Evolutionary conservation across 257 asterid species (phyloP), one percentile per base, ranked within the genome.

Genomic region (Solanum paucissectum): DNA sequence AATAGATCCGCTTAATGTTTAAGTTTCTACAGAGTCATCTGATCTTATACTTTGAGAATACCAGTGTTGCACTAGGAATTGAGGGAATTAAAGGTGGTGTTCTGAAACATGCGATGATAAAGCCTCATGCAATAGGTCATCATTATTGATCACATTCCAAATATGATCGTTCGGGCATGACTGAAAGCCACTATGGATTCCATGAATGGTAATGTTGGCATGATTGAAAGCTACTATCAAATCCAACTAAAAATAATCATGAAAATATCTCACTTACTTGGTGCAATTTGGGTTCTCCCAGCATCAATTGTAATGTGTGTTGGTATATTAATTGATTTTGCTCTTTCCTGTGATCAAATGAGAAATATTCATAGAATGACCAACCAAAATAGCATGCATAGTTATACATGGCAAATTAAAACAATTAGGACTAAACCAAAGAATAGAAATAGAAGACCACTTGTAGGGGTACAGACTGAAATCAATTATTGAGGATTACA

Each of bases 231-330:
- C 44, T 20, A 18, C 16, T 7, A 77, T 40, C 37, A 42, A 42
- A 13, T 62, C 71, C 9, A 60, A 60, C 37, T 71, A 36, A n/a
- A 46, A 18, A 58, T 46, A 74, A 37, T 32, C 71, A 25, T 23
- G 32, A 75, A 66, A 87, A 29, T 36, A 3, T 33, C 79, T 21
- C 90, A 94, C 99, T 94, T 89, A 97, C 99, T 93, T 85, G 99
- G 99, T 86, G 98, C 99, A 88, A 97, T 97, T 92, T 95, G 99
- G 86, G 99, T 97, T 92, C 96, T 93, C 87, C 99, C 99, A 7
- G 99, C 99, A 92, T 97, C 99, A 87, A 95, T 91, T 79, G 98
- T 94, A 68, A 95, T 71, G 88, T 97, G 99, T 29, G 96, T 95
- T 46, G 98, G 99, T 76, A 97, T 55, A 88, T 92, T 92, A 46